Evolutionary conservation across 805 yeast species (phyloP).

Genomic region (Lipomyces chichibuensis): DNA sequence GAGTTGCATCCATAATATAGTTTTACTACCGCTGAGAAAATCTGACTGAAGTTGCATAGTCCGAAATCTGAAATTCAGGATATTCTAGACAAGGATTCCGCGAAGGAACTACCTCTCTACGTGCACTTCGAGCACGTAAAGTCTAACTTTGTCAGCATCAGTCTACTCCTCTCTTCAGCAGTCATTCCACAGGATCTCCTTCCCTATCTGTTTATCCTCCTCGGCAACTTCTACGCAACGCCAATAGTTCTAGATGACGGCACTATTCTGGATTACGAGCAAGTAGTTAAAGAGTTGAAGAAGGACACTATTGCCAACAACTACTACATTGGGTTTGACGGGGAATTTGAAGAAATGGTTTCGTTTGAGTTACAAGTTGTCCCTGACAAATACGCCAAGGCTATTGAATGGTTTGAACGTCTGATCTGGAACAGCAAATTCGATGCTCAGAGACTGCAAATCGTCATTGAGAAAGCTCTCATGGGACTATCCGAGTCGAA

Average conservation of each 20-base stretch:
- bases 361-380: slow-evolving; percentile 64
- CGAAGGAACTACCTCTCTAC: slow-evolving; percentile 59
- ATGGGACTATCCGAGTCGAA: slow-evolving; percentile 65
- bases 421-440: slow-evolving; percentile 67
- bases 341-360: slow-evolving; percentile 67
- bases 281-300: slow-evolving; percentile 73
- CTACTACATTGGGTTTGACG: slow-evolving; percentile 60
- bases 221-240: slow-evolving; percentile 68
- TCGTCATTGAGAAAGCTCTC: slow-evolving; percentile 63
- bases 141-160: slow-evolving; percentile 76
- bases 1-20: not conserved
- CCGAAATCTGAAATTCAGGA: slow-evolving; percentile 37
- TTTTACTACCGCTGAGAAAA: not conserved
- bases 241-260: slow-evolving; percentile 72
- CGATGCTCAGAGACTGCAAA: slow-evolving; percentile 70
- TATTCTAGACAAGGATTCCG: slow-evolving; percentile 29
- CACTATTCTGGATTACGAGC: slow-evolving; percentile 62
- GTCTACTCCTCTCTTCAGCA: slow-evolving; percentile 61
- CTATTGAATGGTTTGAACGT: slow-evolving; percentile 75
- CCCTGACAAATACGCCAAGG: slow-evolving; percentile 61
- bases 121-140: slow-evolving; percentile 78
- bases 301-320: slow-evolving; percentile 65
- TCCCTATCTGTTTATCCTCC: slow-evolving; percentile 64
- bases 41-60: not conserved
- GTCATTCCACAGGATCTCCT: slow-evolving; percentile 56